Base-by-base conservation (phyloP, 352 stramenopile species). In the Phytophthora pistaciae region DNA sequence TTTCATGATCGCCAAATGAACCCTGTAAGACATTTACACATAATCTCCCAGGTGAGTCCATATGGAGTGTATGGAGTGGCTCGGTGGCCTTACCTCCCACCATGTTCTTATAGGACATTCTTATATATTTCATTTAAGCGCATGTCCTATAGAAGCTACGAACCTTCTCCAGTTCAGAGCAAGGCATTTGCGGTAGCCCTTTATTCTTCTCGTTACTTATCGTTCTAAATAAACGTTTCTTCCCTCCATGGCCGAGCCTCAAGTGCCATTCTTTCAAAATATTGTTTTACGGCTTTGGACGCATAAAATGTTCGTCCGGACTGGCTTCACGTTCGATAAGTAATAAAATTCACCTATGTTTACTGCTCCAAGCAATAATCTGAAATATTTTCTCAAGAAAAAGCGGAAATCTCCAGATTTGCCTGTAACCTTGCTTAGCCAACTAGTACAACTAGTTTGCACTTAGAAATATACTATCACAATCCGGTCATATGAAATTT, bases 271-370 rank as follows among this genome's bases (percentile, higher is more conserved):
- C 36, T 42, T 42, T 42, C 36, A 57, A 18, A 13, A 60, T 60
- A 3, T 55, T 23, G 11, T 11, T 23, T 63, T 52, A 21, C 20
- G 42, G 14, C 6, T 40, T 56, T 65, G 27, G 20, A 54, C 53
- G 44, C 44, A 59, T 44, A 63, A 52, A 18, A 50, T 29, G 29
- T 20, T 66, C 13, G 29, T 59, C 13, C 25, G 42, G 25, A 4
- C 59, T 38, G 46, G 20, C 42, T 68, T 68, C 13, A 42, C 36
- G 13, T 42, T 42, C 36, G 36, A 14, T 42, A 42, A 3, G 36
- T 42, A 42, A 42, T 42, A 42, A 42, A 42, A 10, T 7, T 42
- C 36, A 42, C 36, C 36, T 42, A 8, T 42, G 13, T 3, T 14
- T 14, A 42, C 36, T 42, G 36, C 36, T 42, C 3, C 36, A 42